phyloP scores from a whole-genome alignment of 1,139 yeast genomes.

The Suhomyces terraborum region DNA sequence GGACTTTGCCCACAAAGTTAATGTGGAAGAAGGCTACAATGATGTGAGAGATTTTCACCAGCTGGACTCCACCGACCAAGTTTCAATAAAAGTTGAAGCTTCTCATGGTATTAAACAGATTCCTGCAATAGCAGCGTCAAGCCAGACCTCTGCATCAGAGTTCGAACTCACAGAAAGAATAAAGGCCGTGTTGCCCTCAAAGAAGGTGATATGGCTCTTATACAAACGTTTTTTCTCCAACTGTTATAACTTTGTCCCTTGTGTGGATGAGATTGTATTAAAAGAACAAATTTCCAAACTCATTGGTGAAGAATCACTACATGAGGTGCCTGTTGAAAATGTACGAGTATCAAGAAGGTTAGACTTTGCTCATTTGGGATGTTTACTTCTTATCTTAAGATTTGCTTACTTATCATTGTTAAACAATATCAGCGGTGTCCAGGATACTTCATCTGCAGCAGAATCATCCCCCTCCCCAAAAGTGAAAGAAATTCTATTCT shows the following conservation, averaged over 20 bases:
- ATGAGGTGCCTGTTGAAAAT: conserved; percentile 19
- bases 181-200: conserved; percentile 38
- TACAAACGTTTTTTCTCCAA: conserved; percentile 42
- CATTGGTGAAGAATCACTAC: conserved; percentile 20
- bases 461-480: conserved; percentile 24
- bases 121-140: not conserved
- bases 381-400: conserved; percentile 26
- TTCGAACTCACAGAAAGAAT: conserved; percentile 26
- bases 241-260: conserved; percentile 53
- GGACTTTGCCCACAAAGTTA: conserved; percentile 16
- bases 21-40: conserved; percentile 18
- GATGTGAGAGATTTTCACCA: conserved; percentile 12
- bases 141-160: conserved; percentile 21
- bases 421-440: conserved; percentile 29
- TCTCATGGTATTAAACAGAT: not conserved
- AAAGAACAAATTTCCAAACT: conserved; percentile 25
- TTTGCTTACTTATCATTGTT: conserved; percentile 27
- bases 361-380: conserved; percentile 30
- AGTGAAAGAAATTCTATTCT: conserved; percentile 27
- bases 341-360: conserved; percentile 23
- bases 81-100: not conserved
- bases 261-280: conserved; percentile 46
- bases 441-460: conserved; percentile 29
- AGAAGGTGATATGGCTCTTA: conserved; percentile 35
- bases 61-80: not conserved